Evolutionary conservation across 345 rosid species (phyloP), one percentile per base, ranked within the genome.

Genomic region (Gossypium bickii): DNA sequence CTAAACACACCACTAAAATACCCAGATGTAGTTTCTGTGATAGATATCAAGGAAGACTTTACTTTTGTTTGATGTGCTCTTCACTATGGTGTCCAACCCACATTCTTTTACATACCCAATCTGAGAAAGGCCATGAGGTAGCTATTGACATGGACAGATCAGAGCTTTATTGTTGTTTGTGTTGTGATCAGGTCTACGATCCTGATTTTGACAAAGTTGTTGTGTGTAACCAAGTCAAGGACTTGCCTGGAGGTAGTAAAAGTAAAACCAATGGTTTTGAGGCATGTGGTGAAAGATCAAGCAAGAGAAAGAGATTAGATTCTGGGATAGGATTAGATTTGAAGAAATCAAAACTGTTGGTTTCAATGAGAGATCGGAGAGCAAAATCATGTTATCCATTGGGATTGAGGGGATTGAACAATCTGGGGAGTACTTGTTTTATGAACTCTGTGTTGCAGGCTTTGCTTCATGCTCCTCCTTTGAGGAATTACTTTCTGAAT

Each of bases 371-470:
- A 74, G 88, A 86, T 72, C 87, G 82, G 77, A 86, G 97, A 53
- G 90, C 88, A 6, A 88, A 86, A 52, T 89, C 87, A 63, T 83
- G 90, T 13, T 87, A 87, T 66, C 97, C 98, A 12, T 55, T 88
- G 79, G 98, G 97, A 1, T 80, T 94, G 71, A 83, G 98, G 63
- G 98, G 97, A 43, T 78, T 94, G 87, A 92, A 90, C 78, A 94
- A 94, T 60, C 60, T 94, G 58, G 98, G 98, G 20, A 92, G 90
- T 57, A 94, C 97, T 65, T 94, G 97, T 78, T 94, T 94, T 43
- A 92, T 92, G 98, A 94, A 92, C 75, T 92, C 97, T 59, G 93
- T 92, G 71, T 85, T 94, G 84, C 98, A 92, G 81, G 97, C 90
- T 12, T 83, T 92, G 85, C 84, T 92, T 52, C 97, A 94, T 79